Evolutionary conservation across 768 basidiomycete species (phyloP), one percentile per base, ranked within the genome.

Genomic region (Psilocybe cubensis): DNA sequence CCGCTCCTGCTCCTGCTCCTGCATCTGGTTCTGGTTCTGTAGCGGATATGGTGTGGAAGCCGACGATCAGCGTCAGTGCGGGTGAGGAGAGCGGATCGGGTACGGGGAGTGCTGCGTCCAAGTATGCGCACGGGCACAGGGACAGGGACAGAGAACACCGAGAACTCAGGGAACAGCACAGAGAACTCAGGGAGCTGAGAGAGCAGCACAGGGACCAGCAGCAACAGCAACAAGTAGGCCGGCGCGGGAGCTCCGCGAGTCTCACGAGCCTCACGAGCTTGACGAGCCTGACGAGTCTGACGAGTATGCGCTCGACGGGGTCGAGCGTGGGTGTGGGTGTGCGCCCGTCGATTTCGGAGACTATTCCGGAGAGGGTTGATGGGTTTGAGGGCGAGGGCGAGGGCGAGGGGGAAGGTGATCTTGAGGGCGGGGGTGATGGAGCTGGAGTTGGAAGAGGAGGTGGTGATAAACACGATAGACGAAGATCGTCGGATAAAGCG

Each of bases 11-110:
- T 20, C 7, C 6, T 17, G n/a, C n/a, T 20, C 41, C 42, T 21
- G 11, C 18, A 18, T 12, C 42, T 20, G n/a, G n/a, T n/a, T n/a
- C n/a, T n/a, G n/a, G n/a, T 41, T 3, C 40, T 69, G 41, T 66
- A 1, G 80, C 77, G 12, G 79, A 82, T n/a, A n/a, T n/a, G 56
- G 67, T 83, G 27, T 84, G 83, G 83, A 79, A 74, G 33, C 82
- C 83, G 2, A 66, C 76, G 0, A 73, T 78, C 18, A 73, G 79
- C 0, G 74, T 78, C 18, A 73, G 79, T 0, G 74, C 77, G 11
- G 76, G 79, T 56, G 78, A 83, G 50, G 82, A 81, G 33, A 68
- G 69, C 43, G 42, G 47, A 18, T 38, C 55, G 11, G 20, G 42
- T 17, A 56, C 55, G 11, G 20, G 42, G 17, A 56, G 44, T 47